Evolutionary conservation across 1,139 yeast genomes (phyloP).

Genomic region (Candida sojae): DNA sequence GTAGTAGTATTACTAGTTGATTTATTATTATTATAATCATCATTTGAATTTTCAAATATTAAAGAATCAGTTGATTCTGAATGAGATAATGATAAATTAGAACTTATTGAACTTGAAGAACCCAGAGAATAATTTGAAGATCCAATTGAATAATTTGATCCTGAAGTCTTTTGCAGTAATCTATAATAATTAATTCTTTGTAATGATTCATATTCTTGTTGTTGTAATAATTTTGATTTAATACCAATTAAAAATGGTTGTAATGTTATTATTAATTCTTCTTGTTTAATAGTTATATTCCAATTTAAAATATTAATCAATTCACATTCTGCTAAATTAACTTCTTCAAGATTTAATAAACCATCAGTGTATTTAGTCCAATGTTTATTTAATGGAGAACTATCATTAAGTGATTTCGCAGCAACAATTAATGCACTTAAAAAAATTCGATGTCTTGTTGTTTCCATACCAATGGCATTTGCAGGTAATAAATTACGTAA

Average conservation of each 20-base stretch:
- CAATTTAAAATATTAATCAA: conserved; percentile 79
- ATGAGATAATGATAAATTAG: conserved; percentile 13
- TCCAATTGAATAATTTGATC: conserved; percentile 13
- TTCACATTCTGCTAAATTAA: conserved; percentile 90
- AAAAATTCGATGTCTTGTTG: conserved; percentile 91
- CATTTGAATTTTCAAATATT: conserved; percentile 1
- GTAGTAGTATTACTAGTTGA: conserved; percentile 1
- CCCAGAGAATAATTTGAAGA: conserved; percentile 6
- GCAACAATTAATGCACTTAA: conserved; percentile 84
- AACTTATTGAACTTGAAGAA: conserved; percentile 10
- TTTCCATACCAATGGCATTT: conserved; percentile 88
- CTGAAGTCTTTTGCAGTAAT: conserved; percentile 22
- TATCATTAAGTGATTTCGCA: conserved; percentile 89
- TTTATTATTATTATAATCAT: background rate
- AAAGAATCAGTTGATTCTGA: conserved; percentile 15
- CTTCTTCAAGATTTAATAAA: conserved; percentile 70
- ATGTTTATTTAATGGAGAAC: conserved; percentile 91
- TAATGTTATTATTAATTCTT: conserved; percentile 68
- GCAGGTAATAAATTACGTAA: conserved; percentile 78
- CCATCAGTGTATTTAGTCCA: conserved; percentile 95
- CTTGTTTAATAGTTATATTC: conserved; percentile 70
- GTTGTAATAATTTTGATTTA: conserved; percentile 37
- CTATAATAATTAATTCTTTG: conserved; percentile 42
- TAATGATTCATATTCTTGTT: conserved; percentile 31
- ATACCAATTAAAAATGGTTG: conserved; percentile 79